Evolutionary conservation across 805 yeast species (phyloP).

Genomic region (Komagataella pseudopastoris): DNA sequence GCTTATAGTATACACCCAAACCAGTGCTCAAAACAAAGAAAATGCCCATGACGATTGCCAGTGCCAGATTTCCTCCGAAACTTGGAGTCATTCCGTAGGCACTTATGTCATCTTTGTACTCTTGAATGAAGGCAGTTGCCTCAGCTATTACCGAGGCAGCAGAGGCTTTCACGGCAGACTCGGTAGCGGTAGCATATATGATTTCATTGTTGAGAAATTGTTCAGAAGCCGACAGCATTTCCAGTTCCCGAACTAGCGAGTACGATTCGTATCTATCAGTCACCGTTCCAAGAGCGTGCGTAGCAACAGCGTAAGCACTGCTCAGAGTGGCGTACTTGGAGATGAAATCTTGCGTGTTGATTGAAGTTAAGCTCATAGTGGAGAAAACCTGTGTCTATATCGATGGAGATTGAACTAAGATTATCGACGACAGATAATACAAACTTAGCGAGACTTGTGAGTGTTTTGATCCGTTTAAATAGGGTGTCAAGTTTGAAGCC

Average conservation of each 20-base stretch:
- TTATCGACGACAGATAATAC: not conserved
- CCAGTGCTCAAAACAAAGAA: constrained; percentile 26
- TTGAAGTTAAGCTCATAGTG: not conserved
- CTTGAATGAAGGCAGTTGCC: not conserved
- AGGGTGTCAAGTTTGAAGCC: not conserved
- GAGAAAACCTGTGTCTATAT: too few relatives aligned
- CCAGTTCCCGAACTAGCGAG: constrained; percentile 7
- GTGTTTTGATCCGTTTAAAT: not conserved
- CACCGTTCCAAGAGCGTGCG: constrained; percentile 2
- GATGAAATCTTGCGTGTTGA: not conserved
- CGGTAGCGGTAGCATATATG: constrained; percentile 21
- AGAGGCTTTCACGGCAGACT: constrained; percentile 10
- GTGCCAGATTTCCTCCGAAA: constrained; percentile 42
- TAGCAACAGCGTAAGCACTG: not conserved
- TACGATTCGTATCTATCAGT: not conserved
- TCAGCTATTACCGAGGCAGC: constrained; percentile 8
- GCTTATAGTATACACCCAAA: constrained; percentile 30
- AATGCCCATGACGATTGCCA: constrained; percentile 40
- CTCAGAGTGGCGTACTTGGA: not conserved
- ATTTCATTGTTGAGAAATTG: constrained; percentile 15
- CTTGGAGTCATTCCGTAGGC: constrained; percentile 35
- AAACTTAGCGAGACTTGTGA: not conserved
- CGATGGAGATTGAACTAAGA: too few relatives aligned
- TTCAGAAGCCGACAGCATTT: constrained; percentile 17
- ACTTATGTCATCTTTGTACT: constrained; percentile 6